Conservation (phyloP, 345 rosid genomes). For the Salix brachista region DNA sequence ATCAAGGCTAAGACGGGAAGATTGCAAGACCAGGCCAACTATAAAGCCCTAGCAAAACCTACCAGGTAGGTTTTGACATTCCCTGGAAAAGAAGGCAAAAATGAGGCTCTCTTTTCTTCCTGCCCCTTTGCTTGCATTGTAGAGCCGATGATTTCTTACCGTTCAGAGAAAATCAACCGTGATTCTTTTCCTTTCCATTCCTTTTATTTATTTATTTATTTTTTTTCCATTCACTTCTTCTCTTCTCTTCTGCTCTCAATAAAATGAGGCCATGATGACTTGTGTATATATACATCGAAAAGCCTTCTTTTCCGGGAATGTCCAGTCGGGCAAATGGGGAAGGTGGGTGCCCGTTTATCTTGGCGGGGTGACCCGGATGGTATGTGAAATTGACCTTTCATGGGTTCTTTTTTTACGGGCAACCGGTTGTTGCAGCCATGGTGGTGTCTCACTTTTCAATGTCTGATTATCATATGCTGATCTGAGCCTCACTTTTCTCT, state of each 20-base stretch:
- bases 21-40: background rate
- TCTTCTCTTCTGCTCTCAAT: background rate
- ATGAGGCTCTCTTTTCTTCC: background rate
- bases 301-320: background rate
- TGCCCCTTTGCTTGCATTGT: no score
- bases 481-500: no score
- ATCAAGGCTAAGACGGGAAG: background rate
- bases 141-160: background rate
- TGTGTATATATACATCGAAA: background rate
- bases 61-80: background rate
- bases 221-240: background rate
- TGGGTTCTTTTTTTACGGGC: no score
- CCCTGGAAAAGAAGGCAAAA: background rate
- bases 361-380: background rate
- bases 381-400: background rate
- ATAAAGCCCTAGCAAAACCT: background rate
- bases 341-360: background rate
- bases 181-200: no score
- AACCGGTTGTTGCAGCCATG: no score
- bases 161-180: no score
- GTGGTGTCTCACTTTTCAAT: no score
- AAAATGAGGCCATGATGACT: background rate
- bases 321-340: background rate
- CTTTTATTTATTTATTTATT: no score
- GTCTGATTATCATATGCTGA: no score